Conservation (phyloP, 345 rosid genomes). For the Lumnitzera littorea region DNA sequence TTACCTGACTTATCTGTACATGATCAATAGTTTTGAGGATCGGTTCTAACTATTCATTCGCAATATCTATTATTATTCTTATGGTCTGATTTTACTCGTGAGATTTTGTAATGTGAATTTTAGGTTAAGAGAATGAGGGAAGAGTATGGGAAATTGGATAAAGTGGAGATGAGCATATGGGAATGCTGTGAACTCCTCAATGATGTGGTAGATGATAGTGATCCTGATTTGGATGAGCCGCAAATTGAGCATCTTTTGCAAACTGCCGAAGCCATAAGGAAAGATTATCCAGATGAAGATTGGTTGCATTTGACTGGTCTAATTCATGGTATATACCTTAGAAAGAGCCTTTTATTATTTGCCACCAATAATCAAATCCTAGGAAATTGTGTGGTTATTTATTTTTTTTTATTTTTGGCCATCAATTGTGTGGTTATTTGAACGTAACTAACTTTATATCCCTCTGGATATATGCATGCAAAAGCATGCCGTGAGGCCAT, state of each 20-base stretch:
- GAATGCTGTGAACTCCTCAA: constrained; percentile 60
- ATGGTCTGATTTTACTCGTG: not conserved
- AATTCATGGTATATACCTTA: constrained; percentile 36
- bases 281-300: constrained; percentile 51
- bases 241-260: constrained; percentile 55
- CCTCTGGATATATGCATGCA: too few relatives aligned
- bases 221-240: constrained; percentile 62
- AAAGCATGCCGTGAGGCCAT: too few relatives aligned
- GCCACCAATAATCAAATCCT: too few relatives aligned
- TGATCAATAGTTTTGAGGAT: too few relatives aligned
- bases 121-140: constrained; percentile 48
- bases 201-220: constrained; percentile 48
- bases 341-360: not conserved
- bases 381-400: too few relatives aligned
- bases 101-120: not conserved
- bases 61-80: not conserved
- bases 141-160: constrained; percentile 39
- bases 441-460: too few relatives aligned
- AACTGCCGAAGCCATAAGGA: constrained; percentile 54
- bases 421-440: too few relatives aligned
- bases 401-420: too few relatives aligned
- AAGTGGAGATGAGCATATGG: constrained; percentile 52
- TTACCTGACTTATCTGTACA: too few relatives aligned
- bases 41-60: too few relatives aligned
- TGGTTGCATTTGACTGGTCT: constrained; percentile 62